Base-by-base conservation (phyloP, 2,329 filamentous ascomycete genomes). In the Hypoxylon rubiginosum region DNA sequence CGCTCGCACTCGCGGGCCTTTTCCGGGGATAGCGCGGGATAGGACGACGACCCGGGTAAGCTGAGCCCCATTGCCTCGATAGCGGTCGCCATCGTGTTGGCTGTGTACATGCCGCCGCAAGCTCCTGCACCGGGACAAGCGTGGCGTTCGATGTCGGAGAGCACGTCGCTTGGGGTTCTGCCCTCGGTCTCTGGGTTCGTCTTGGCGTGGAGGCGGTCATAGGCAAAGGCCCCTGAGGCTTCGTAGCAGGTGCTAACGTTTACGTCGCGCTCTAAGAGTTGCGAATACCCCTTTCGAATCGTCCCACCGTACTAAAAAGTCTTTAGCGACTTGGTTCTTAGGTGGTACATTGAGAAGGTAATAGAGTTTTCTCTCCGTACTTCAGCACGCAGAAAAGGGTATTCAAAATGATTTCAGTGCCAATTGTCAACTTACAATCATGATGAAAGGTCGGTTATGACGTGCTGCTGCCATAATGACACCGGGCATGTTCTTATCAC, bases 401-500 rank as follows among this genome's bases (percentile, higher is more conserved):
- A 24, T 17, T 7, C 3, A 15, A 19, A 28, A 30, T 9, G 8
- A 13, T 11, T 26, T 32, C 24, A 28, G 11, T 5, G 7, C 17
- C 21, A 13, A 39, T 8, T 26, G 26, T 43, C 1, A 50, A 72
- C 73, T 69, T 64, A 76, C 74, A 64, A 98, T 91, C 94, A 97
- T 97, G 76, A 97, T 84, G 51, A 93, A 96, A 3, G 95, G 95
- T 9, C 95, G 88, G 80, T 97, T 97, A 81, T 97, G 93, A 62
- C 95, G 88, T 13, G 92, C 93, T 75, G 96, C 94, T 0, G 92
- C 94, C 90, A 97, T 97, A 68, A 96, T 85, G 15, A 92, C 91
- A 69, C 94, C 94, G 0, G 94, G 94, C 95, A 97, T 97, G 79
- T 97, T 97, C 87, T 97, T 97, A 82, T 97, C 94, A 78, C 94